These are phyloP conservation scores for Thielaviopsis ethacetica DNA, from an alignment of 2,329 filamentous ascomycete genomes.

Conservation along the genomic window DNA sequence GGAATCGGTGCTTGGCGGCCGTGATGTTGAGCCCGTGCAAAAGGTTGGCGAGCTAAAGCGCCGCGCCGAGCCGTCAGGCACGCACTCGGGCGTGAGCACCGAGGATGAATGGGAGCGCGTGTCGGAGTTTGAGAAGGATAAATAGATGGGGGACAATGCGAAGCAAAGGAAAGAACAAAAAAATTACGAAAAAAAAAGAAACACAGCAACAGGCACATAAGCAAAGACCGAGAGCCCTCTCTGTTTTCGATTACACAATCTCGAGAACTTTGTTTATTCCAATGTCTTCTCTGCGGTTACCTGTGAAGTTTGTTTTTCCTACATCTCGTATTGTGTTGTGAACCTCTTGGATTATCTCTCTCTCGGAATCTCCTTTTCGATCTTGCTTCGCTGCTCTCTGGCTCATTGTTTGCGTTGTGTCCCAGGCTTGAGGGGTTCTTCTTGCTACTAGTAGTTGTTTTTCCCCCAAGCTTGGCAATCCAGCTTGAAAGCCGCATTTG, in stretches of 20 bases:
- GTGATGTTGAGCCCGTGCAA: constrained; percentile 26
- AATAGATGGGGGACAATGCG: constrained; percentile 20
- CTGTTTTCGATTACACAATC: background rate
- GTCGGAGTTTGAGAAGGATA: constrained; percentile 51
- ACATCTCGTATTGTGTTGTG: background rate
- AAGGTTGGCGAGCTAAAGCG: constrained; percentile 32
- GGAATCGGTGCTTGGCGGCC: constrained; percentile 14
- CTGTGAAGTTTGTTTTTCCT: background rate
- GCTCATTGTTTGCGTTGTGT: background rate
- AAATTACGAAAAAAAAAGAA: background rate
- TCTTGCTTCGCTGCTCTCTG: background rate
- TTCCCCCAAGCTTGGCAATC: too few relatives aligned
- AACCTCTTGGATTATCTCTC: background rate
- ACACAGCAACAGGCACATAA: too few relatives aligned
- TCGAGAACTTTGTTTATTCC: background rate
- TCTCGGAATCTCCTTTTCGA: background rate
- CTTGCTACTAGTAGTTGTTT: too few relatives aligned
- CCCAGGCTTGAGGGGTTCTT: too few relatives aligned
- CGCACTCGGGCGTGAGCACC: constrained; percentile 51
- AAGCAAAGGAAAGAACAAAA: background rate
- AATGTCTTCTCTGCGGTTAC: background rate
- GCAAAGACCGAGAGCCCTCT: background rate
- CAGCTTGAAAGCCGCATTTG: too few relatives aligned
- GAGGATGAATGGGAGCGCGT: constrained; percentile 98
- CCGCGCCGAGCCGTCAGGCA: constrained; percentile 24